These are phyloP conservation scores for Podospora fimiseda DNA, from an alignment of 495 filamentous ascomycete species.

Conservation along the genomic window DNA sequence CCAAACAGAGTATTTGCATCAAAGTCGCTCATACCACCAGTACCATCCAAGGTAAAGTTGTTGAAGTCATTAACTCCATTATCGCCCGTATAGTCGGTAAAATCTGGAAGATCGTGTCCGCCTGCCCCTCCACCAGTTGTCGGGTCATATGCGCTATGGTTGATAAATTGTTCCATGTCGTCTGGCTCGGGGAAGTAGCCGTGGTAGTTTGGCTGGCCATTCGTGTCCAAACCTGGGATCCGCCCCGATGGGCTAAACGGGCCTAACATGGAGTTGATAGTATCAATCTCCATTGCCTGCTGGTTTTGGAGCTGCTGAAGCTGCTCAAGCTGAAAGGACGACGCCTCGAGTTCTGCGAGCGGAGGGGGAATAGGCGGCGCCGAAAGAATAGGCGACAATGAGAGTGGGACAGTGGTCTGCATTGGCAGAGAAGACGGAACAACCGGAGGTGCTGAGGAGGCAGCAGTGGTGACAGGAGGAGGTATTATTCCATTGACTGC, in stretches of 20 bases:
- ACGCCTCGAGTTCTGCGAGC: constrained; percentile 59
- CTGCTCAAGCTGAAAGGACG: constrained; percentile 65
- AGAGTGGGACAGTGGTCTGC: constrained; percentile 33
- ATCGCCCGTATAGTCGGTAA: neutral
- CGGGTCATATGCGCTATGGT: constrained; percentile 50
- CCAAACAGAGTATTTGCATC: neutral
- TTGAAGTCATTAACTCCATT: neutral
- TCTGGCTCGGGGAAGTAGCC: constrained; percentile 48
- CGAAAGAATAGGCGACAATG: constrained; percentile 47
- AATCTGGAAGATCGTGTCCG: neutral
- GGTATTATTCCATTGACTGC: neutral
- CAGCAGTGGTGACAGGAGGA: constrained; percentile 7
- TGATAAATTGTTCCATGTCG: constrained; percentile 66
- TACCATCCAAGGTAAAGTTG: neutral
- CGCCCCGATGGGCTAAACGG: constrained; percentile 72
- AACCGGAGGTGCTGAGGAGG: constrained; percentile 6
- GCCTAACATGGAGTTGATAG: constrained; percentile 62
- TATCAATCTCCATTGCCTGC: constrained; percentile 63
- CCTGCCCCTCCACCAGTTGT: neutral
- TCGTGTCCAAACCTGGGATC: constrained; percentile 64
- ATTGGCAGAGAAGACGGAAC: no score
- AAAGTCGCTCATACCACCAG: neutral
- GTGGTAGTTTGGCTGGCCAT: constrained; percentile 30
- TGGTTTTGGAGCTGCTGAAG: constrained; percentile 66
- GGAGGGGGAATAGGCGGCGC: constrained; percentile 45